These are phyloP conservation scores for Salix suchowensis DNA, from an alignment of 345 rosid genomes.

Conservation along the genomic window DNA sequence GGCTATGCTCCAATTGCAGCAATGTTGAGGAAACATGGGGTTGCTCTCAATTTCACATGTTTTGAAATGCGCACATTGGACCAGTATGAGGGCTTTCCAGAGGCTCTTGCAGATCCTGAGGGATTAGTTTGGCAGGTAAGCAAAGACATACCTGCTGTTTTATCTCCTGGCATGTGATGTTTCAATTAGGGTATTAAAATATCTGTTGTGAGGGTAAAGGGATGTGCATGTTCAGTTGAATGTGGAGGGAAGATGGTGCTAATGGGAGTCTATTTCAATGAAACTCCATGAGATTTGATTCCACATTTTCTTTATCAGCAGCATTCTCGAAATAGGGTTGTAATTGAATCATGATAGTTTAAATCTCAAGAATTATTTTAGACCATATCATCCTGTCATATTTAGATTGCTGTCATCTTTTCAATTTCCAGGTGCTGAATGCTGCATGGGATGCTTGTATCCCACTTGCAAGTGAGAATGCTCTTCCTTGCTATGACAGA, in stretches of 20 bases:
- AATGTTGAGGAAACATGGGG: conserved; percentile 70
- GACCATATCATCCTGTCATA: not conserved
- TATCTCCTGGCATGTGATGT: not conserved
- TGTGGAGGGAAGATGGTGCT: not conserved
- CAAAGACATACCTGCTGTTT: not conserved
- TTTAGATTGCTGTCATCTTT: not conserved
- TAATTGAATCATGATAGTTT: not conserved
- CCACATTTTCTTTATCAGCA: not conserved
- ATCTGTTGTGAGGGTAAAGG: not conserved
- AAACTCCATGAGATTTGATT: not conserved
- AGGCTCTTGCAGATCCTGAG: conserved; percentile 69
- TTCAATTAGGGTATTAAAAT: not conserved
- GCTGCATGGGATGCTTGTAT: conserved; percentile 79
- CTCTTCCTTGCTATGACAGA: conserved; percentile 71
- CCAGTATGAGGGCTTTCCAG: conserved; percentile 52
- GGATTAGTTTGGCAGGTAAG: conserved; percentile 88
- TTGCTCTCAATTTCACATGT: conserved; percentile 58
- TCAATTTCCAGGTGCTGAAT: conserved; percentile 59
- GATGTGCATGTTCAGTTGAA: not conserved
- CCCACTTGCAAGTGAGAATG: conserved; percentile 66
- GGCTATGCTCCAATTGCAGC: conserved; percentile 75
- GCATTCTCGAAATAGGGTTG: not conserved
- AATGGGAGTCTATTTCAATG: not conserved
- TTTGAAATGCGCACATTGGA: conserved; percentile 50
- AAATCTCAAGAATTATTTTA: not conserved